Base-by-base conservation (phyloP, 257 asterid genomes). In the Nicotiana tomentosiformis region DNA sequence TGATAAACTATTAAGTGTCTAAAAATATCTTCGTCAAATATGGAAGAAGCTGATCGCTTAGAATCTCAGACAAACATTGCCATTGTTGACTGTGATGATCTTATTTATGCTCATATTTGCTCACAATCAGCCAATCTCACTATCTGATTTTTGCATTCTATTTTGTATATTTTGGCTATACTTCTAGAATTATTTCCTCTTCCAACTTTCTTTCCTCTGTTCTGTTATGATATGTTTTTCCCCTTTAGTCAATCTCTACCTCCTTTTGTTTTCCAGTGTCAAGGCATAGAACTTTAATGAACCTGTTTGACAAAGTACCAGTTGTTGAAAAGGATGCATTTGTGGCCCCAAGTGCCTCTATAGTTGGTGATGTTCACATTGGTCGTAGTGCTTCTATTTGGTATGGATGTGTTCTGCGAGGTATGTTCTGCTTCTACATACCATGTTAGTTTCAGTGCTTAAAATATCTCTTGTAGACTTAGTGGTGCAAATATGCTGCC, bases 391-490 rank as follows among this genome's bases (percentile, higher is more conserved):
- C 98, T 74, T 95, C 98, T 81, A 90, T 95, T 84, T 95, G 98
- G 98, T 95, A 95, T 78, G 98, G 98, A 77, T 95, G 98, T 82
- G 96, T 93, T 81, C 90, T 95, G 55, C 91, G 98, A 90, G 98
- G 98, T 95, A 87, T 56, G 92, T 46, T 67, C 37, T 67, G 81
- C 77, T 85, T 58, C 20, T 43, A 51, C 77, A 57, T 70, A 23
- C 66, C 39, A 64, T 86, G 70, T 16, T 80, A 20, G 51, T 29
- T 14, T 39, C 43, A 3, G 9, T 16, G 58, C 30, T 23, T 16
- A 51, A n/a, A 64, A n/a, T 15, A 46, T 51, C 53, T 65, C 83
- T 26, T 3, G 0, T 49, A 33, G 39, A 74, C 56, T 69, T 83
- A 46, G 56, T 79, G 39, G 9, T 80, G 9, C 26, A 49, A 49